A percentile compares a stretch with the other conserved stretches of the same genome.
phyloP scores from a whole-genome alignment of 371 early-diverging fungal genomes.

The Thermomucor indicae-seudaticae region DNA sequence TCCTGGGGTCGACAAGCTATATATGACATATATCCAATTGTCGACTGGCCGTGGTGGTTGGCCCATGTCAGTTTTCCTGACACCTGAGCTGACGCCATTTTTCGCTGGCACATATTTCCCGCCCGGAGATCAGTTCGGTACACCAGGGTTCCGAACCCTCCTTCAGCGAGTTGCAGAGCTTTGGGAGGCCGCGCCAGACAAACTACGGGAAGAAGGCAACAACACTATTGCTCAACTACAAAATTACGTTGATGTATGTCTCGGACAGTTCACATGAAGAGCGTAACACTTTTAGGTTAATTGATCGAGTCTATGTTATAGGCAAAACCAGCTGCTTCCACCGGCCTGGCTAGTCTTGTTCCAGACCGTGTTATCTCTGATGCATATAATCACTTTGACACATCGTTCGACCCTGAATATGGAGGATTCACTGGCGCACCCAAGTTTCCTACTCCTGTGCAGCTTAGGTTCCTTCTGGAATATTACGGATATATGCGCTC shows the following conservation, averaged over 20 bases:
- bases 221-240: slow-evolving; percentile 40
- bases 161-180: slow-evolving; percentile 36
- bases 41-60: slow-evolving; percentile 61
- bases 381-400: slow-evolving; percentile 34
- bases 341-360: slow-evolving; percentile 8
- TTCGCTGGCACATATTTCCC: slow-evolving; percentile 72
- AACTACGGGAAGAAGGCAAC: slow-evolving; percentile 33
- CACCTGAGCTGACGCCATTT: slow-evolving; percentile 61
- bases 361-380: slow-evolving; percentile 13
- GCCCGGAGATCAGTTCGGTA: slow-evolving; percentile 47
- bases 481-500: slow-evolving; percentile 36
- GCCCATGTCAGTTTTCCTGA: slow-evolving; percentile 59
- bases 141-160: slow-evolving; percentile 49
- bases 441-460: slow-evolving; percentile 64
- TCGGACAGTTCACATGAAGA: too few relatives aligned
- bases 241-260: slow-evolving; percentile 19
- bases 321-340: slow-evolving; percentile 14
- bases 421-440: slow-evolving; percentile 65
- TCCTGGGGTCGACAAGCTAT: slow-evolving; percentile 64
- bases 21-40: slow-evolving; percentile 54
- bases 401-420: slow-evolving; percentile 41
- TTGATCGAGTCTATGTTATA: too few relatives aligned
- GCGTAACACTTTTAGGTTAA: too few relatives aligned
- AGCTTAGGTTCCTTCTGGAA: slow-evolving; percentile 53
- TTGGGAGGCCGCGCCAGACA: slow-evolving; percentile 40